phyloP scores from a whole-genome alignment of 1,284 basidiomycete species.

The Termitomyces sp. region DNA sequence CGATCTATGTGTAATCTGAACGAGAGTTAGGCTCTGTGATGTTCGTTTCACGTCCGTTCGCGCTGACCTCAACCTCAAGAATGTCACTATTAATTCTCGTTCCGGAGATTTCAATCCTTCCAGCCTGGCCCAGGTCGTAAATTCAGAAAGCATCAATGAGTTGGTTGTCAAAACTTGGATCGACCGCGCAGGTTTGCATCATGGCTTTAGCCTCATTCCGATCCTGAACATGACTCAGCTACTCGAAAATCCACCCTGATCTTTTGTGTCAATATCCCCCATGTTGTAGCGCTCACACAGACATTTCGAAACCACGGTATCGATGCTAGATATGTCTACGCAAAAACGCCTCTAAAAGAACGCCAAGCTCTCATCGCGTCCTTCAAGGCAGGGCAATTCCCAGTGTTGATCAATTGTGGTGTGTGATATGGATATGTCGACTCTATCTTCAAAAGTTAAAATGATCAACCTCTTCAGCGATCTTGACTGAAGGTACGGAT shows the following conservation, averaged over 20 bases:
- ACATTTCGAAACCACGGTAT: constrained; percentile 75
- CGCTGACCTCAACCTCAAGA: constrained; percentile 65
- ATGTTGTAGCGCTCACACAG: constrained; percentile 75
- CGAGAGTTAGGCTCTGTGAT: constrained; percentile 65
- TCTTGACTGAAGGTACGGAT: constrained; percentile 89
- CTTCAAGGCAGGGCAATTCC: constrained; percentile 73
- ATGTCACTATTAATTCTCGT: constrained; percentile 58
- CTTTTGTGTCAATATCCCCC: constrained; percentile 85
- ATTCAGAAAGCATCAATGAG: constrained; percentile 71
- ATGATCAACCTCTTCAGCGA: constrained; percentile 43
- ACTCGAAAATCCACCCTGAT: constrained; percentile 82
- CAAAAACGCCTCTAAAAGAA: constrained; percentile 62
- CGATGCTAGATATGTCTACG: constrained; percentile 82
- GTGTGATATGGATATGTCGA: constrained; percentile 19
- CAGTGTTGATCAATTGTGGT: constrained; percentile 93
- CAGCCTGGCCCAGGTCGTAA: constrained; percentile 75
- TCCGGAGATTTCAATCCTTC: constrained; percentile 79
- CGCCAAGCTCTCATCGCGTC: constrained; percentile 61
- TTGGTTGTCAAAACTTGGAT: constrained; percentile 80
- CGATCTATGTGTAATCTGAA: neutral
- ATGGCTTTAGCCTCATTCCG: neutral
- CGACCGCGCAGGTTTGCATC: constrained; percentile 62
- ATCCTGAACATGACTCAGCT: constrained; percentile 26
- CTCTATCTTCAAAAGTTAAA: neutral
- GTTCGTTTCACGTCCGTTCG: constrained; percentile 80